Evolutionary conservation across 768 basidiomycete genomes (phyloP).

Genomic region (Infundibulicybe gibba): DNA sequence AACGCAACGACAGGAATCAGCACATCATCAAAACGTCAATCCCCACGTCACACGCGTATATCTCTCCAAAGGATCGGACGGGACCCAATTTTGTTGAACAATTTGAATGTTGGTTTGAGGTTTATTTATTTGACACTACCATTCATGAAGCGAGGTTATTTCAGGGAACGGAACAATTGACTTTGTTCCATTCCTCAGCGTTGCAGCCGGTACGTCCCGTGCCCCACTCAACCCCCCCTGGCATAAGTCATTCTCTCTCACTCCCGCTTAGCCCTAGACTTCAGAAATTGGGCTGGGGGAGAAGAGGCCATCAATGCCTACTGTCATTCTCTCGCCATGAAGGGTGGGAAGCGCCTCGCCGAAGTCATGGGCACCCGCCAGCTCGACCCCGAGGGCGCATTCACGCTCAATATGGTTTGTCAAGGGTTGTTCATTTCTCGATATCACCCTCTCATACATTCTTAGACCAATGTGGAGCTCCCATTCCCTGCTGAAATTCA

Average conservation of each 20-base stretch:
- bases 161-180: slow-evolving; percentile 69
- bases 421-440: not conserved
- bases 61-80: slow-evolving; percentile 37
- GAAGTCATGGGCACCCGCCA: slow-evolving; percentile 57
- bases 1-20: slow-evolving; percentile 46
- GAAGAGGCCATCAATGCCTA: slow-evolving; percentile 70
- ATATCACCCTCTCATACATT: not conserved
- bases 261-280: slow-evolving; percentile 53
- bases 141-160: not conserved
- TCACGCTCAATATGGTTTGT: slow-evolving; percentile 70
- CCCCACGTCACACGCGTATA: slow-evolving; percentile 52
- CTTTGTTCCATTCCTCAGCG: slow-evolving; percentile 46
- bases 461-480: slow-evolving; percentile 32
- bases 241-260: not conserved
- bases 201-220: slow-evolving; percentile 41
- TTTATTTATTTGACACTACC: not conserved
- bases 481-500: slow-evolving; percentile 23
- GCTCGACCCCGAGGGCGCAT: slow-evolving; percentile 52
- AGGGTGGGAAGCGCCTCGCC: slow-evolving; percentile 60
- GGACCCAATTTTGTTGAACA: slow-evolving; percentile 44
- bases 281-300: slow-evolving; percentile 72
- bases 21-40: slow-evolving; percentile 56
- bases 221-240: not conserved
- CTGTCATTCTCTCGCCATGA: slow-evolving; percentile 62
- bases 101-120: slow-evolving; percentile 40